Conservation (phyloP, 441 rosid species). For the Erodium trifolium region DNA sequence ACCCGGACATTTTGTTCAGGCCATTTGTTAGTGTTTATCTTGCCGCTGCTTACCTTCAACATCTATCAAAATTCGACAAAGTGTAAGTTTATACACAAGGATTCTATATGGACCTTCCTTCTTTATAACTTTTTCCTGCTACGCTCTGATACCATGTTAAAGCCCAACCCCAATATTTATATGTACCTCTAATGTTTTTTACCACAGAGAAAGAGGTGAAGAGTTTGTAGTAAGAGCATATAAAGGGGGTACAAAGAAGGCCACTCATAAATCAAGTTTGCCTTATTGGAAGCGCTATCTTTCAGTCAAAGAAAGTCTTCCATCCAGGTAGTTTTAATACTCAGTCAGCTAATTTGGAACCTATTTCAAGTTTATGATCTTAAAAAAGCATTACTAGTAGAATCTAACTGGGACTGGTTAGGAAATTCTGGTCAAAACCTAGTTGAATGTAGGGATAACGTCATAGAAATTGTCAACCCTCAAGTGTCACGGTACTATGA, state of each 20-base stretch:
- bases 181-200: neutral
- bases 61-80: conserved; percentile 63
- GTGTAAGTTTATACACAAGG: conserved; percentile 35
- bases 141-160: neutral
- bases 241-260: conserved; percentile 68
- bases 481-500: neutral
- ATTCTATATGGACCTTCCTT: conserved; percentile 10
- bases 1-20: conserved; percentile 60
- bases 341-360: conserved; percentile 5
- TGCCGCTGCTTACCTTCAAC: conserved; percentile 82
- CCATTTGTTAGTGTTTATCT: conserved; percentile 77
- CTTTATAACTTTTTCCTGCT: conserved; percentile 9
- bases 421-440: neutral
- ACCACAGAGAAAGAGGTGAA: conserved; percentile 71
- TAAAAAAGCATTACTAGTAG: neutral
- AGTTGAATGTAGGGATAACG: neutral
- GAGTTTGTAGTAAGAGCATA: conserved; percentile 85
- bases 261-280: conserved; percentile 75
- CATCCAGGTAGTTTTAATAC: conserved; percentile 44
- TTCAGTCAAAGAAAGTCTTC: conserved; percentile 66
- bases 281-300: conserved; percentile 78
- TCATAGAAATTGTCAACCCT: too few species aligned
- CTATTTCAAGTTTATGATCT: conserved; percentile 4
- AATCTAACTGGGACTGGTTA: neutral
- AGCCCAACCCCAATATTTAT: too few species aligned